Base-by-base conservation (phyloP, 2,329 filamentous ascomycete species). In the Elsinoe perseae region DNA sequence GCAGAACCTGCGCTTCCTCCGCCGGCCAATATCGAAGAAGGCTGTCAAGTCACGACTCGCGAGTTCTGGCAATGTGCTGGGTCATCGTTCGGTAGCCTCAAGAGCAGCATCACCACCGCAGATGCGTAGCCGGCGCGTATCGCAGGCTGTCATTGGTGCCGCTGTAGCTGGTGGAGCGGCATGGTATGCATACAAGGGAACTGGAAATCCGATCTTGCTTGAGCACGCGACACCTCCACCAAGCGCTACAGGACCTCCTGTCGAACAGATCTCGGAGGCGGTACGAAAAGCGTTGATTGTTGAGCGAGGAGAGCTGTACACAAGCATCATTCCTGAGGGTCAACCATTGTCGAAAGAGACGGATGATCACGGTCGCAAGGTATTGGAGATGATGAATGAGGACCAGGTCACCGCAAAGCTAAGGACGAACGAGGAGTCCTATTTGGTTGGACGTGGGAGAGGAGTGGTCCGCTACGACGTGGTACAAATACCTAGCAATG, bases 401-500 rank as follows among this genome's bases (percentile, higher is more conserved):
- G 92, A 96, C 58, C 91, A 98, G 77, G 90, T 89, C 21, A 95
- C 90, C 12, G 82, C 89, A 66, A 95, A 92, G 75, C 75, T 98
- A 65, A 81, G 93, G 63, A 85, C 86, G 69, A 89, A 89, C 66
- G 90, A 98, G 73, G 85, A 95, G 74, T 96, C 91, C 27, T 97
- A 91, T 72, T 76, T 90, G 8, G 89, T 98, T 38, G 89, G 89
- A 58, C 79, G 93, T 54, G 95, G 93, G 12, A 82, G 89, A 69
- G 93, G 93, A 34, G 92, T 98, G 36, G 85, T 95, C 61, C 84
- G 93, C 62, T 98, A 98, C 68, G 93, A 98, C 71, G 77, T 96
- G 7, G 90, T 93, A 21, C 93, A 98, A 71, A 80, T 97, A 59
- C 88, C 92, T 8, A 95, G 89, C 75, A 98, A 98, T 70, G 89